A percentile compares a stretch with the other conserved stretches of the same genome.
These are phyloP conservation scores for Xylariaceae sp. DNA, from an alignment of 2,329 filamentous ascomycete genomes.

Conservation along the genomic window DNA sequence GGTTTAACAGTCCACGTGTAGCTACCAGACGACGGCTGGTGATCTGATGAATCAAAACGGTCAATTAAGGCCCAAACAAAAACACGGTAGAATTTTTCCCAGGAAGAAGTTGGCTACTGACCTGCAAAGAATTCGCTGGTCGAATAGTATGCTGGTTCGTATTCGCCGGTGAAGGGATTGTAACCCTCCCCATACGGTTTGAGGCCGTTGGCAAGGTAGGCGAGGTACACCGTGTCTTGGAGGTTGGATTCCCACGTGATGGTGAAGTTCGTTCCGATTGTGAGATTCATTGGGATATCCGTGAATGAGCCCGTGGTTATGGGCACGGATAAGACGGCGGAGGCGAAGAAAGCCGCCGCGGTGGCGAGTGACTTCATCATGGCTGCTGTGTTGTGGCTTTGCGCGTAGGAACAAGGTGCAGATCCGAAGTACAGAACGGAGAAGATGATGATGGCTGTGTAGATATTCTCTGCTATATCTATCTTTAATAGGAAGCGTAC, in stretches of 20 bases:
- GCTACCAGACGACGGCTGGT: constrained; percentile 18
- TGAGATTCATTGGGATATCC: constrained; percentile 18
- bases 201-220: constrained; percentile 17
- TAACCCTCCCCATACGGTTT: constrained; percentile 17
- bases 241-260: constrained; percentile 19
- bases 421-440: constrained; percentile 18
- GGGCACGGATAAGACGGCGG: constrained; percentile 16
- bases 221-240: constrained; percentile 19
- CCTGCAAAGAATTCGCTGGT: constrained; percentile 14
- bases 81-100: constrained; percentile 14
- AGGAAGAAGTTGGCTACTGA: constrained; percentile 19
- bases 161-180: constrained; percentile 16
- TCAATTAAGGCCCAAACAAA: constrained; percentile 18
- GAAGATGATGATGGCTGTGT: constrained; percentile 18
- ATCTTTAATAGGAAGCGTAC: constrained; percentile 18
- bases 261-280: constrained; percentile 21
- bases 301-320: constrained; percentile 17
- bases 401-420: constrained; percentile 16
- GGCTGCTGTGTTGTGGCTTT: constrained; percentile 19
- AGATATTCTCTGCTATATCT: constrained; percentile 14
- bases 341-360: constrained; percentile 21
- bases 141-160: constrained; percentile 13
- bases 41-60: constrained; percentile 21
- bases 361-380: constrained; percentile 20
- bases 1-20: constrained; percentile 16